A percentile compares a stretch with the other conserved stretches of the same genome.
phyloP scores from a whole-genome alignment of 805 yeast species.

The Novakomyces olei region DNA sequence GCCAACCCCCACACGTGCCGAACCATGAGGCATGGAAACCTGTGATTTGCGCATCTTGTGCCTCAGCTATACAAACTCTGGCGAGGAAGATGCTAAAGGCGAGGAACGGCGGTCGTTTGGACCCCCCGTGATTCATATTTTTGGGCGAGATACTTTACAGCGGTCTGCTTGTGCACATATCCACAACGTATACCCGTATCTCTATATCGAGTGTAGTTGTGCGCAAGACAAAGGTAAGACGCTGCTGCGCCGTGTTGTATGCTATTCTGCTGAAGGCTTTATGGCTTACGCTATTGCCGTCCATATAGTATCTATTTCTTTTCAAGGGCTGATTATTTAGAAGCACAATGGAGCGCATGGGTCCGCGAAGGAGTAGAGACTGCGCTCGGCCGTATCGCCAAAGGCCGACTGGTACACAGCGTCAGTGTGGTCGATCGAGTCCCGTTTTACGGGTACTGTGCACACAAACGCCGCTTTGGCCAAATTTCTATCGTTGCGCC shows the following conservation, averaged over 20 bases:
- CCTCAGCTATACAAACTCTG: too few species aligned
- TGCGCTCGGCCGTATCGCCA: background rate
- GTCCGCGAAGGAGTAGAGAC: background rate
- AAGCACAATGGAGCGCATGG: conserved; percentile 4
- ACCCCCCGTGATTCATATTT: conserved; percentile 63
- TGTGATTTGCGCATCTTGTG: too few species aligned
- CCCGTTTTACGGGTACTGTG: conserved; percentile 67
- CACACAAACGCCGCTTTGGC: conserved; percentile 39
- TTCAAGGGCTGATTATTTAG: conserved; percentile 12
- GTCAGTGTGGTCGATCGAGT: conserved; percentile 39
- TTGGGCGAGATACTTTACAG: conserved; percentile 45
- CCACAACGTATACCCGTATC: conserved; percentile 68
- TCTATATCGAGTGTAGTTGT: conserved; percentile 43
- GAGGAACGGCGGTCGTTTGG: too few species aligned
- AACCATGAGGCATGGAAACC: too few species aligned
- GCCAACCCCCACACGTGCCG: too few species aligned
- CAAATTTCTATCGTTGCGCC: conserved; percentile 53
- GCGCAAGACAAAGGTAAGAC: conserved; percentile 10
- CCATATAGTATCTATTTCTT: conserved; percentile 12
- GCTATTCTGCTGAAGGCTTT: background rate
- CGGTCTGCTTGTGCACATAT: conserved; percentile 44
- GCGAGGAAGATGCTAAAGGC: too few species aligned
- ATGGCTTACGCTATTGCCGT: conserved; percentile 6
- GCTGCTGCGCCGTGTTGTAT: background rate
- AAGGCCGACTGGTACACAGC: background rate